Base-by-base conservation (phyloP, 2,329 filamentous ascomycete genomes). In the Ampelomyces quisqualis region DNA sequence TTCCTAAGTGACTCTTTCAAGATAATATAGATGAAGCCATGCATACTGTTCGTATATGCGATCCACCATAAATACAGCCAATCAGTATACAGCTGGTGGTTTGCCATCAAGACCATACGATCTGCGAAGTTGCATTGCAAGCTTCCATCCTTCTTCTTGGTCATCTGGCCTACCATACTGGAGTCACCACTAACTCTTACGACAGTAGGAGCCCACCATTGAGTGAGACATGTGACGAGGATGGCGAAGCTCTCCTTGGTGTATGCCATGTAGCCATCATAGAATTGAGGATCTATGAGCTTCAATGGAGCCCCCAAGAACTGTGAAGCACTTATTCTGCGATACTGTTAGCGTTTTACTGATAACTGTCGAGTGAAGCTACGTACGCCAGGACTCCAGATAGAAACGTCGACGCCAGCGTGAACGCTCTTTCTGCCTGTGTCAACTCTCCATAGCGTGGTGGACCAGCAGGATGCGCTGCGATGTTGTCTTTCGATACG, bases 41-140 rank as follows among this genome's bases (percentile, higher is more conserved):
- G 86, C 80, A 89, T 88, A 38, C 79, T 77, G 42, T 86, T 86
- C 18, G 86, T 88, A 59, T 95, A 95, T n/a, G 84, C 87, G 18
- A 89, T 84, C 89, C 89, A 95, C 89, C 89, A 95, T 6, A 95
- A 78, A 64, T 95, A 95, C 7, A 94, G 70, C 89, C 88, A 95
- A 70, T 95, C 88, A 7, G 88, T 91, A 64, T 95, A 94, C 37
- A 94, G 83, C 79, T 71, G 88, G 62, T 95, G 89, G 63, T 95
- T 95, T 18, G 89, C 88, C 65, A 94, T 87, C 70, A 95, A 73
- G 18, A 95, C 78, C 61, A 94, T 73, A 34, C 89, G 80, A 61
- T 93, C 84, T 0, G 89, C 88, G 51, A 95, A 95, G 51, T 81
- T 76, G 65, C 88, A 90, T 58, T 89, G 77, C 23, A 94, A 77